Evolutionary conservation across 371 early-diverging fungal genomes (phyloP), one percentile per base, ranked within the genome.

Genomic region (Mucor mucedo): DNA sequence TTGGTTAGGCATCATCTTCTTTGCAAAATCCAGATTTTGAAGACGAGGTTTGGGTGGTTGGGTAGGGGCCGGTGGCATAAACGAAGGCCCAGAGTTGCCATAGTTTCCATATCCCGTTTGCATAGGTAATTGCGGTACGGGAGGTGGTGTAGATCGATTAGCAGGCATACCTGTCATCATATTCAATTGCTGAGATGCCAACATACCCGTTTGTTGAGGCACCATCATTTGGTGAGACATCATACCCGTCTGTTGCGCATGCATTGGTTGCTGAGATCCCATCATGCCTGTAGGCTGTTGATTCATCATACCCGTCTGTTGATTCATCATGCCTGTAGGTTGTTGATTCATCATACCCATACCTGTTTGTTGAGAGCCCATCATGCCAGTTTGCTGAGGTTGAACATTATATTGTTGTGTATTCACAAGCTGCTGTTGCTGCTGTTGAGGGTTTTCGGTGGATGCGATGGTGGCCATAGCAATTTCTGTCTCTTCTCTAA

Each of bases 1-100:
- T 60, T 80, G 80, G 54, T 80, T 73, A 10, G 83, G 83, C 80
- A 83, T 78, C 83, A 83, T 83, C 60, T 75, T 77, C 49, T 73
- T 76, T 0, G 78, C 77, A 62, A 83, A 83, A 39, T 79, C 78
- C 6, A 68, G 41, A 52, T 80, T 80, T 39, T 74, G 76, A 27
- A 78, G 63, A 44, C 82, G 71, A 16, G 72, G 66, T 39, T 77
- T 77, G 30, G 68, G 60, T 5, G 67, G 16, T 42, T 61, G 66
- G 3, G 21, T 21, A 21, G 4, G 35, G 8, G 63, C 50, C 13
- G 63, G 62, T 7, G 58, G 58, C n/a, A 65, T 58, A 35, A 61
- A 71, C 0, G 71, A 68, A 52, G 71, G 75, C 69, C 68, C 65
- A 27, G 62, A 61, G 4, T 49, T 42, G 67, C 70, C 28, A 62